phyloP scores from a whole-genome alignment of 805 yeast genomes.

The Ogataea trehalophila region DNA sequence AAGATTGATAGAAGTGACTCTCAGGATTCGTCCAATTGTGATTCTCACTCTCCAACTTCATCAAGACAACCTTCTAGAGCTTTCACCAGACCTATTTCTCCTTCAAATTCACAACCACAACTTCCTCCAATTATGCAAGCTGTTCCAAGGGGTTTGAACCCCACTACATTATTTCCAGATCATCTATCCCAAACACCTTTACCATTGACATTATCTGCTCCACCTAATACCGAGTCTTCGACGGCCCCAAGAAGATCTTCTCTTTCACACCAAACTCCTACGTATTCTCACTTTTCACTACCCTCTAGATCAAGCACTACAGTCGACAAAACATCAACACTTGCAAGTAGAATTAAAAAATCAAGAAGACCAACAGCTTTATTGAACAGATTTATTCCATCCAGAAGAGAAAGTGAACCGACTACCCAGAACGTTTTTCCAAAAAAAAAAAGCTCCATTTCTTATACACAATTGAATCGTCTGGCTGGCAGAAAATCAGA shows the following conservation, averaged over 20 bases:
- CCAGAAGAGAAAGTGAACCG: constrained; percentile 26
- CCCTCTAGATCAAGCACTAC: too few relatives aligned
- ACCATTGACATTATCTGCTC: neutral
- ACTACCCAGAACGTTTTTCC: neutral
- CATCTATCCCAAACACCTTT: neutral
- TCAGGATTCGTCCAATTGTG: constrained; percentile 5
- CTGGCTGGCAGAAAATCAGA: constrained; percentile 12
- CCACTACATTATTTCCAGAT: neutral
- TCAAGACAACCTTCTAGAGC: constrained; percentile 19
- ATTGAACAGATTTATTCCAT: constrained; percentile 22
- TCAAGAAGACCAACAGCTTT: constrained; percentile 19
- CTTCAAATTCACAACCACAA: constrained; percentile 7
- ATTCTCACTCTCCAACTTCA: constrained; percentile 13
- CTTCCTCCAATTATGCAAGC: too few relatives aligned
- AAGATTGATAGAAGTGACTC: constrained; percentile 3
- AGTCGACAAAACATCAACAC: neutral
- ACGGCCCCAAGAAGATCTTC: too few relatives aligned
- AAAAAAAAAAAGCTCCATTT: neutral
- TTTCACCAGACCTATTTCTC: constrained; percentile 10
- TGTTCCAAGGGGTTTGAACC: too few relatives aligned
- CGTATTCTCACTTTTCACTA: too few relatives aligned
- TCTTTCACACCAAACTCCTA: too few relatives aligned
- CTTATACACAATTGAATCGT: too few relatives aligned
- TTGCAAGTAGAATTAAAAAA: constrained; percentile 14
- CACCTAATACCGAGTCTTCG: too few relatives aligned